These are phyloP conservation scores for Teratosphaeria pseudoeucalypti DNA, from an alignment of 2,329 filamentous ascomycete species.

Conservation along the genomic window DNA sequence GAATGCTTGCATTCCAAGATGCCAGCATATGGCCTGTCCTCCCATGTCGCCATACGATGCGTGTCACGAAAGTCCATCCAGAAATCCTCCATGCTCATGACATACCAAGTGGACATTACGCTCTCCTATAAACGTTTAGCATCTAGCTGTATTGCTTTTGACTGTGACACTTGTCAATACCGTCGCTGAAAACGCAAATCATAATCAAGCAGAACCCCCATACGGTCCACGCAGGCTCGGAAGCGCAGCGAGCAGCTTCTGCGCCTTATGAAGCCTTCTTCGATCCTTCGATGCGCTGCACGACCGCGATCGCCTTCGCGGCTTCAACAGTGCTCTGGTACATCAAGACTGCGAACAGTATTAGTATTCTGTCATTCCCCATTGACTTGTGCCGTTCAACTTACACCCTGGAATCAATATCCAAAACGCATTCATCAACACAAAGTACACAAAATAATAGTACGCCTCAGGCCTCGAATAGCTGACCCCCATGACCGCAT, in stretches of 20 bases:
- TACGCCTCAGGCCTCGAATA: slow-evolving; percentile 53
- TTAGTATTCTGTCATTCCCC: neutral
- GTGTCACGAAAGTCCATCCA: neutral
- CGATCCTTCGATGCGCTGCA: slow-evolving; percentile 10
- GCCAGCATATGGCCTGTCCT: no score
- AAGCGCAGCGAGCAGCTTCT: neutral
- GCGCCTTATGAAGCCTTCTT: slow-evolving; percentile 13
- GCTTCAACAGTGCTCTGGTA: slow-evolving; percentile 14
- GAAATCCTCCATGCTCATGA: neutral
- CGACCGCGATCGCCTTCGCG: slow-evolving; percentile 14
- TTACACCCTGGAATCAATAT: slow-evolving; percentile 50
- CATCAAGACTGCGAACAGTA: slow-evolving; percentile 18
- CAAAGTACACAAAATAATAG: slow-evolving; percentile 58
- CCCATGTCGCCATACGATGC: no score
- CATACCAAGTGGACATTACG: neutral
- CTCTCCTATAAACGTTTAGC: neutral
- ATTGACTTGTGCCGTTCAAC: slow-evolving; percentile 16
- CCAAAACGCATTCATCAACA: slow-evolving; percentile 58
- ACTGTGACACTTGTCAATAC: neutral
- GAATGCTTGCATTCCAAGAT: no score
- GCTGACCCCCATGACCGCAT: slow-evolving; percentile 41
- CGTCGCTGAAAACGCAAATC: slow-evolving; percentile 2
- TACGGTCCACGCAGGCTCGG: neutral
- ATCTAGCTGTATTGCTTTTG: neutral
- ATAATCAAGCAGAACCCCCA: neutral